Evolutionary conservation across 345 rosid genomes (phyloP).

Genomic region (Hibiscus syriacus): DNA sequence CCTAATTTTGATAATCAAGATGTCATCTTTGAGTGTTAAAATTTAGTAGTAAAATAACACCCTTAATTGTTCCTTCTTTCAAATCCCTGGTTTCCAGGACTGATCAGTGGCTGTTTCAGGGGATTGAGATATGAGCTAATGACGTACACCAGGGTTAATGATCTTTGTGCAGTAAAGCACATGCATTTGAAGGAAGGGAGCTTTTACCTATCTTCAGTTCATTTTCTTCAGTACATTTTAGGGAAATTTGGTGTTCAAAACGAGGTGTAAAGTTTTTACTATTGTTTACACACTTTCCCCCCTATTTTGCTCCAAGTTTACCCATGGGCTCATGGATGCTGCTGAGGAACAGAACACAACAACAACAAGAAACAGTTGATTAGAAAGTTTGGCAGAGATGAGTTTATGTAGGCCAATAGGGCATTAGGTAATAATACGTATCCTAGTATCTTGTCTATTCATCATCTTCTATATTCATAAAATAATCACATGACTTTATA

Average conservation of each 20-base stretch:
- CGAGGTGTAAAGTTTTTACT: background rate
- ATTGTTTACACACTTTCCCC: background rate
- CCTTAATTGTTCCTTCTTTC: background rate
- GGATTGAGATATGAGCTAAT: background rate
- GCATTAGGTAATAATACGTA: constrained; percentile 1
- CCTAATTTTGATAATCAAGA: constrained; percentile 2
- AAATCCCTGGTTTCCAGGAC: background rate
- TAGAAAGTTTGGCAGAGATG: constrained; percentile 11
- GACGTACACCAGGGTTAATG: constrained; percentile 1
- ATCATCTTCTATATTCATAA: no score
- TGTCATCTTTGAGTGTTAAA: background rate
- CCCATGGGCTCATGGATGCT: background rate
- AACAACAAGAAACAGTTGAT: constrained; percentile 14
- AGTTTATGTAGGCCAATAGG: background rate
- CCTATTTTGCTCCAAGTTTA: constrained; percentile 3
- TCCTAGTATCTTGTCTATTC: constrained; percentile 4
- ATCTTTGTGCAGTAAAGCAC: background rate
- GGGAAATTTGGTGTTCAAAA: constrained; percentile 7
- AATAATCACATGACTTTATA: no score
- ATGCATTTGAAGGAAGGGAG: constrained; percentile 5
- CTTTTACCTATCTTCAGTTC: constrained; percentile 2
- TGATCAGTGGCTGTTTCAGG: background rate
- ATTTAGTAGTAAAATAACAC: no score
- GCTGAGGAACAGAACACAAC: background rate
- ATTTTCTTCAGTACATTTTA: background rate